These are phyloP conservation scores for Luzula sylvatica DNA, from an alignment of 176 grass and related monocot species.

Conservation along the genomic window DNA sequence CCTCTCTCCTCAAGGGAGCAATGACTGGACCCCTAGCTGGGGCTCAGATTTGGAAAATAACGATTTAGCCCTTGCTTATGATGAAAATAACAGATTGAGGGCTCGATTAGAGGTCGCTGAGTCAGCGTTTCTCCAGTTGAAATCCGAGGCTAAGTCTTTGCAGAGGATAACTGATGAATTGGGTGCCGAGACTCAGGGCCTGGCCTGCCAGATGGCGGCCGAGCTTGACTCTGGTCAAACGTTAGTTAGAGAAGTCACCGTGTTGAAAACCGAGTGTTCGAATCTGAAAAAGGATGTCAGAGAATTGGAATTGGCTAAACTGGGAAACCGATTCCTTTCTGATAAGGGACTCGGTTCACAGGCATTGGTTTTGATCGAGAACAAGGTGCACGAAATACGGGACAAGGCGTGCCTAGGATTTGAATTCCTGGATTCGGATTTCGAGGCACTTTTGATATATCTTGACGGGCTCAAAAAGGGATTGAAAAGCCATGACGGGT, in stretches of 20 bases:
- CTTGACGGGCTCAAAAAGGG: slow-evolving; percentile 72
- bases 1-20: slow-evolving; percentile 68
- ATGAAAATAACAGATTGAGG: slow-evolving; percentile 65
- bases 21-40: slow-evolving; percentile 66
- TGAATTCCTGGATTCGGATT: slow-evolving; percentile 76
- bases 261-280: slow-evolving; percentile 67
- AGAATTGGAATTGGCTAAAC: slow-evolving; percentile 64
- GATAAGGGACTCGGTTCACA: slow-evolving; percentile 35
- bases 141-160: slow-evolving; percentile 67
- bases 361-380: slow-evolving; percentile 59
- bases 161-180: slow-evolving; percentile 65
- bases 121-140: slow-evolving; percentile 75
- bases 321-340: slow-evolving; percentile 24
- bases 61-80: slow-evolving; percentile 55
- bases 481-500: slow-evolving; percentile 22
- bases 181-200: slow-evolving; percentile 57
- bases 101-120: slow-evolving; percentile 79
- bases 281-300: slow-evolving; percentile 66
- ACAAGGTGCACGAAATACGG: slow-evolving; percentile 79
- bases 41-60: slow-evolving; percentile 43
- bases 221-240: slow-evolving; percentile 79
- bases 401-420: slow-evolving; percentile 68
- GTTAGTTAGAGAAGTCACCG: slow-evolving; percentile 61
- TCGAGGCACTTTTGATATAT: slow-evolving; percentile 52
- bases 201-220: slow-evolving; percentile 50